These are phyloP conservation scores for Przewalskia tangutica DNA, from an alignment of 257 asterid species.

Conservation along the genomic window DNA sequence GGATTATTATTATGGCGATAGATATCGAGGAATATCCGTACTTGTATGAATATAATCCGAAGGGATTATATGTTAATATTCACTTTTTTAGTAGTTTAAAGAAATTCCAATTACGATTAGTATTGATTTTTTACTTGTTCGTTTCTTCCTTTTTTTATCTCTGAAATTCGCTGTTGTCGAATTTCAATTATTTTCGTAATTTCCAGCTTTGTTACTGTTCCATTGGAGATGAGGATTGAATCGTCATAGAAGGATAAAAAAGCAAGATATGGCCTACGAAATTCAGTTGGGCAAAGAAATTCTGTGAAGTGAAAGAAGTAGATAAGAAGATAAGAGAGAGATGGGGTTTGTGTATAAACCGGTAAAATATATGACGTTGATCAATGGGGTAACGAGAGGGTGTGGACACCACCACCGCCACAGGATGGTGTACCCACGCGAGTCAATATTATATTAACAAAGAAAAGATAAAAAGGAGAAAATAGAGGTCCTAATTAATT, in stretches of 20 bases:
- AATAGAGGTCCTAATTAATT: background rate
- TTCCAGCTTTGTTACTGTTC: constrained; percentile 3
- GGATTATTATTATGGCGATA: background rate
- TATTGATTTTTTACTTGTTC: background rate
- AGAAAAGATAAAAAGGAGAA: background rate
- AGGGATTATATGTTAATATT: constrained; percentile 26
- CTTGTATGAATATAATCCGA: constrained; percentile 22
- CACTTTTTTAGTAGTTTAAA: constrained; percentile 1
- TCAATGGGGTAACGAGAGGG: background rate
- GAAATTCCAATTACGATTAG: background rate
- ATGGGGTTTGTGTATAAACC: constrained; percentile 13
- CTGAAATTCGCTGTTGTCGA: background rate
- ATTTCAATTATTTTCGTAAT: background rate
- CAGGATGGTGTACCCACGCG: background rate
- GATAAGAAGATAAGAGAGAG: constrained; percentile 2
- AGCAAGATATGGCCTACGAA: constrained; percentile 18
- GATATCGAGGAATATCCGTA: background rate
- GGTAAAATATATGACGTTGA: background rate
- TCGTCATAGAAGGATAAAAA: background rate
- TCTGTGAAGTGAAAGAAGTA: background rate
- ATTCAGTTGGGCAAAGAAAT: constrained; percentile 8
- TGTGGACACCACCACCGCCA: constrained; percentile 4
- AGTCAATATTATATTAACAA: background rate
- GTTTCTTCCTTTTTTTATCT: background rate
- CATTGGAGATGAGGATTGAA: background rate